Evolutionary conservation across 176 grass and related monocot species (phyloP).

Genomic region (Aegilops sharonensis): DNA sequence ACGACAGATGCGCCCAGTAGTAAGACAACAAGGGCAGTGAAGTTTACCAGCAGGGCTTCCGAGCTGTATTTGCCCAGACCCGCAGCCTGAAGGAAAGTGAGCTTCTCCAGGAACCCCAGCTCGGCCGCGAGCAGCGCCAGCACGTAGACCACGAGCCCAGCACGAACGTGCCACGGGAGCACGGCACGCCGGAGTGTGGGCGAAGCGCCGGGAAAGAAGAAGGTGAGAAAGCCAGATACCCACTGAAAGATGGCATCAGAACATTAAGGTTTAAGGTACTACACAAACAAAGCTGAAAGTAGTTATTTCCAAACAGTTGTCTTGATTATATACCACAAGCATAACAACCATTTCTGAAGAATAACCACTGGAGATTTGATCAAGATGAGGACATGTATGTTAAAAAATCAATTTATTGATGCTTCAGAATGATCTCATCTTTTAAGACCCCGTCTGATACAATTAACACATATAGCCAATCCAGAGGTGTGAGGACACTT

Average conservation of each 20-base stretch:
- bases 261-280: neutral
- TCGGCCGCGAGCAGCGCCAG: conserved; percentile 41
- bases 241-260: conserved; percentile 48
- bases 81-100: conserved; percentile 62
- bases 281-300: neutral
- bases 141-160: conserved; percentile 51
- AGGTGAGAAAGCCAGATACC: conserved; percentile 57
- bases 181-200: neutral
- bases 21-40: conserved; percentile 58
- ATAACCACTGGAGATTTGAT: neutral
- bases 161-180: conserved; percentile 58
- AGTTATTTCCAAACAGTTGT: neutral
- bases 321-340: neutral
- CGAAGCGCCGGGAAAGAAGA: conserved; percentile 68
- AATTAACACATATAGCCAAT: neutral
- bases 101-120: conserved; percentile 87
- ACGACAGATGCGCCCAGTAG: conserved; percentile 60
- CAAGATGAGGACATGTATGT: neutral
- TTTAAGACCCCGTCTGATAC: no score
- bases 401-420: neutral
- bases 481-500: neutral
- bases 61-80: conserved; percentile 42
- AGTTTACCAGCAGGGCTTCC: conserved; percentile 71
- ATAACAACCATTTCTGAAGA: neutral
- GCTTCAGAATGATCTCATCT: neutral